Evolutionary conservation across 352 stramenopile species (phyloP), one percentile per base, ranked within the genome.

Genomic region (Paralagenidium karlingii): DNA sequence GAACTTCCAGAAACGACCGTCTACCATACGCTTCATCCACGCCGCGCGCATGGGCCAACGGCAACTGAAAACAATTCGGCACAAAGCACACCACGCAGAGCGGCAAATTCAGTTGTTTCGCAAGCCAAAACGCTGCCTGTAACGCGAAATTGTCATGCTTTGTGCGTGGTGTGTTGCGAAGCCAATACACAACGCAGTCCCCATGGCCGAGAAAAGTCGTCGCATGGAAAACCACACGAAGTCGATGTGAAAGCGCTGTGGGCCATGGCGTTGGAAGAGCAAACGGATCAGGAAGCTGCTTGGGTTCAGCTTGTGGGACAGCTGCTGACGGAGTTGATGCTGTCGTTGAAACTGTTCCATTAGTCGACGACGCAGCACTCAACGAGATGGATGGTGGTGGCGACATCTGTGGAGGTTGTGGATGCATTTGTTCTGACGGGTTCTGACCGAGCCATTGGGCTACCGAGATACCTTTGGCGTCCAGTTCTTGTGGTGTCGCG

Each of bases 141-240:
- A 87, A 53, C 3, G 53, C 65, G 43, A 71, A 82, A 43, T 87
- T 87, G 8, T 63, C 62, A 13, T 82, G 60, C 32, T 43, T 49
- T n/a, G 78, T 58, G 3, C 73, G 73, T 40, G 74, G 33, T 1
- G 63, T 69, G 24, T 61, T 74, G 5, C 71, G 69, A 46, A 84
- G 59, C 73, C 73, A 87, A 45, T 87, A 87, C 8, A 87, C 41
- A 21, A 87, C 49, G 15, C 53, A 50, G 18, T 46, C 38, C 24
- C n/a, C 43, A 37, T n/a, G 7, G 19, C 16, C 22, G 3, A 36
- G 3, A 36, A 36, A 22, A 7, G 30, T 16, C 30, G 8, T 36
- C 22, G 16, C 30, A 22, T 16, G 30, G n/a, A n/a, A n/a, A n/a
- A n/a, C n/a, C n/a, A n/a, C n/a, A n/a, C n/a, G n/a, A n/a, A n/a